A percentile compares a stretch with the other conserved stretches of the same genome.
Evolutionary conservation across 768 basidiomycete species (phyloP).

Genomic region (Mycena albidolilacea): DNA sequence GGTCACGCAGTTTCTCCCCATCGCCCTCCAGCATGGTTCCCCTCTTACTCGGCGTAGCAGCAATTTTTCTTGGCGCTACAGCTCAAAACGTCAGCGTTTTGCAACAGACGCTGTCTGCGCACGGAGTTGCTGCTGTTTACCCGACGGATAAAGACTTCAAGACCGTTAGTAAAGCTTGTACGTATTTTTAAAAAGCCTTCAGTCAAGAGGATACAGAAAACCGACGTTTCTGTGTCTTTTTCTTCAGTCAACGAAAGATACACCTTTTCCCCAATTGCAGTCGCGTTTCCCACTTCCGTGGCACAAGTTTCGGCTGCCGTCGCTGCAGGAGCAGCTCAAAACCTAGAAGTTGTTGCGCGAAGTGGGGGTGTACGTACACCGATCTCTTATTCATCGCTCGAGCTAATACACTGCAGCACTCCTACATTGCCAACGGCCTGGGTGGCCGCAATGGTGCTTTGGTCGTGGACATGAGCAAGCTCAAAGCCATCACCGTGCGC

Average conservation of each 20-base stretch:
- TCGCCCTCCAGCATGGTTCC: constrained; percentile 17
- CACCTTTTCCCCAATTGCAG: constrained; percentile 54
- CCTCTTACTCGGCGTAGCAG: constrained; percentile 1
- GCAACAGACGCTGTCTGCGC: constrained; percentile 26
- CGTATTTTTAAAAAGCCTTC: background rate
- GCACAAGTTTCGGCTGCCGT: constrained; percentile 56
- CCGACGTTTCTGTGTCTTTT: background rate
- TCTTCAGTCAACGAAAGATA: constrained; percentile 58
- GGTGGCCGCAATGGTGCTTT: constrained; percentile 61
- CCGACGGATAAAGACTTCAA: constrained; percentile 26
- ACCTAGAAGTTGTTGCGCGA: constrained; percentile 58
- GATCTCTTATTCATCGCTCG: background rate
- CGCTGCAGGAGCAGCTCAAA: constrained; percentile 50
- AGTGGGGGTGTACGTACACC: constrained; percentile 58
- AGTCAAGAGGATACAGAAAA: background rate
- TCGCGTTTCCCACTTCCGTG: constrained; percentile 53
- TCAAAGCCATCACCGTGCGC: constrained; percentile 57
- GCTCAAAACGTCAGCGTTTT: constrained; percentile 29
- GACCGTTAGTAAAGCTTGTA: constrained; percentile 31
- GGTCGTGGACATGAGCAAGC: constrained; percentile 61
- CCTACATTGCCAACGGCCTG: constrained; percentile 65
- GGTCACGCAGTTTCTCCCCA: background rate
- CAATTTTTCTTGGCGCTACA: constrained; percentile 11
- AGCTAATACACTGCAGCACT: constrained; percentile 51
- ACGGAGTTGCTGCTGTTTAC: constrained; percentile 34